Evolutionary conservation across 1,284 basidiomycete species (phyloP), one percentile per base, ranked within the genome.

Genomic region (Ganoderma lingzhi): DNA sequence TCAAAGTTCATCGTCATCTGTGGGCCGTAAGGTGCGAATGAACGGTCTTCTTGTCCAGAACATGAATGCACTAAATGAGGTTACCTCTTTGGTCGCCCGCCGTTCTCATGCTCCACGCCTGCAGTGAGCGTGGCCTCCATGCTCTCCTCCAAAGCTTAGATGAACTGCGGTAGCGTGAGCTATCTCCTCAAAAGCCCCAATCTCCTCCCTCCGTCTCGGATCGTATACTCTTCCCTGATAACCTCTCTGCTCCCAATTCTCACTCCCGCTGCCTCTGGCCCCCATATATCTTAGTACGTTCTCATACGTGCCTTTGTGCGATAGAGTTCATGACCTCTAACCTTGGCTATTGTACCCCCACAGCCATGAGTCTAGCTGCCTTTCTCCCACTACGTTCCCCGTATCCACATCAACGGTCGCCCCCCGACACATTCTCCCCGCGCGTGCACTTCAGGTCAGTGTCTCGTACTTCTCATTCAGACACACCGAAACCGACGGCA

Each of bases 161-260:
- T 61, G 23, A 48, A 67, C 71, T 69, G 71, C 71, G 65, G 71
- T 62, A 73, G 71, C 69, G 64, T 65, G 53, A n/a, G 51, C 58
- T 37, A 63, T 65, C 53, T 44, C 64, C 45, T 69, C 60, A 69
- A 30, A 69, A 65, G 41, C 60, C 60, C 45, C 48, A 64, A 51
- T 60, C 67, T 41, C 64, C 9, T 37, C 39, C 41, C 59, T 61
- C 23, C 39, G 39, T 9, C 59, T 41, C 59, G 59, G 59, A 61
- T 61, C 59, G 59, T 60, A 28, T 55, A 41, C 68, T 64, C 59
- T 23, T 48, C 63, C 44, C 28, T 23, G 41, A 51, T 35, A 48
- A 59, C 62, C 53, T 63, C 17, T 35, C 51, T 30, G 30, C 53
- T 53, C 64, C 23, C 41, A 61, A 15, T 41, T 42, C 51, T 41